phyloP scores from a whole-genome alignment of 2,329 filamentous ascomycete species.

The Arthrobotrys megalospora region DNA sequence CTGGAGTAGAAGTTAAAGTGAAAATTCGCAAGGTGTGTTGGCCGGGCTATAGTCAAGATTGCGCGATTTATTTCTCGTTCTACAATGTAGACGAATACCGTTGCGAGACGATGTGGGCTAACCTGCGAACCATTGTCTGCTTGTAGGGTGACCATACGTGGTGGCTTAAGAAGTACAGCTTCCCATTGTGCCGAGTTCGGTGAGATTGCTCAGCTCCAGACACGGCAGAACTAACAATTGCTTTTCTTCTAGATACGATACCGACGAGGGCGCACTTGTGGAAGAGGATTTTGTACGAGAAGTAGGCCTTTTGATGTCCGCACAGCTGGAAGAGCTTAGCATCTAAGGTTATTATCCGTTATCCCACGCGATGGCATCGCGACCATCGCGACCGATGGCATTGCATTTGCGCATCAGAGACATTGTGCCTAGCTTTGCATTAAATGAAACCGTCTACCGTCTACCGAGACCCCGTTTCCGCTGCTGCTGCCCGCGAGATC shows the following conservation, averaged over 20 bases:
- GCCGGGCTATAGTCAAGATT: constrained; percentile 25
- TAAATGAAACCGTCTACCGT: constrained; percentile 60
- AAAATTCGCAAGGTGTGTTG: constrained; percentile 70
- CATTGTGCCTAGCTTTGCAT: constrained; percentile 46
- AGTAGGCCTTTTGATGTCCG: constrained; percentile 64
- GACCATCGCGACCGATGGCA: constrained; percentile 37
- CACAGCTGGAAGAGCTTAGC: constrained; percentile 14
- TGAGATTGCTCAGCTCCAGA: constrained; percentile 2
- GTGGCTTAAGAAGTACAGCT: constrained; percentile 68
- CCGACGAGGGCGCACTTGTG: constrained; percentile 68
- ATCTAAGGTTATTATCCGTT: constrained; percentile 22
- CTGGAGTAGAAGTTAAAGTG: constrained; percentile 68
- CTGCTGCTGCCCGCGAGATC: constrained; percentile 29
- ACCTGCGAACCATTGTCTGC: constrained; percentile 23
- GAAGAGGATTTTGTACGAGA: constrained; percentile 68
- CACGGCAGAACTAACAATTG: constrained; percentile 42
- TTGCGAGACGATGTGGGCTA: constrained; percentile 35
- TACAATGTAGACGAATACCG: constrained; percentile 33
- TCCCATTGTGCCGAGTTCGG: constrained; percentile 25
- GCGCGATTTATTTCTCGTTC: constrained; percentile 55
- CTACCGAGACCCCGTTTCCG: constrained; percentile 41
- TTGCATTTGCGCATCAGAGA: constrained; percentile 40
- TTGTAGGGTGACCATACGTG: constrained; percentile 69
- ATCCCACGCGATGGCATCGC: constrained; percentile 50
- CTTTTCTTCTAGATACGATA: constrained; percentile 49